Evolutionary conservation across 208 protist genomes (phyloP), one percentile per base, ranked within the genome.

Genomic region (Strigomonas galati): DNA sequence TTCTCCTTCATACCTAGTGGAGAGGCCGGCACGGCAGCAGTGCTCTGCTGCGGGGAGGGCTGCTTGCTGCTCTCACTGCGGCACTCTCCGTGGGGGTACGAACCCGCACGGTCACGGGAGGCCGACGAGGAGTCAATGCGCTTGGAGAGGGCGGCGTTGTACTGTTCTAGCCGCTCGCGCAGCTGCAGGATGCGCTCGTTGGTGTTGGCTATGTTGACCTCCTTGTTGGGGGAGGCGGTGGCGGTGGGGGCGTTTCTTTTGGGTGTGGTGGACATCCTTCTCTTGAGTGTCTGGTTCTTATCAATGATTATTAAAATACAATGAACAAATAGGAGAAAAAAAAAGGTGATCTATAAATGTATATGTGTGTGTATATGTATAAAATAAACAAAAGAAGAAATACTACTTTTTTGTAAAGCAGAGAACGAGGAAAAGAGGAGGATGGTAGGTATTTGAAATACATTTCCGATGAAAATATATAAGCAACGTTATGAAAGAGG

Each of bases 131-230:
- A 26, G 40, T 62, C 40, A 4, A 62, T 62, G 19, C 30, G n/a
- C 31, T 46, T 14, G 19, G 56, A 6, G 24, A 82, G 74, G 10
- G 79, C 69, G 9, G 78, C 74, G 55, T 89, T 92, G 78, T 92
- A 92, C 68, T 88, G 64, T 40, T 89, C 86, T 19, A 92, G 69
- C 0, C 83, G 74, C 72, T 92, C 86, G 9, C 85, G 82, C 51
- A 92, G 69, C 46, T 86, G 81, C 71, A 89, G 86, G 27, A 92
- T 89, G 64, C 86, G 82, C 67, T 81, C 74, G 49, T 62, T 62
- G 28, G 56, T 62, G 30, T 28, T 62, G 9, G 32, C 32, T 7
- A 19, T 62, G 31, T 35, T 62, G 2, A 31, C 56, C 28, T 62
- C 56, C 30, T 31, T 2, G 7, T 40, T 4, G 35, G 35, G 35